These are phyloP conservation scores for Rehmannia glutinosa DNA, from an alignment of 257 asterid species.

Conservation along the genomic window DNA sequence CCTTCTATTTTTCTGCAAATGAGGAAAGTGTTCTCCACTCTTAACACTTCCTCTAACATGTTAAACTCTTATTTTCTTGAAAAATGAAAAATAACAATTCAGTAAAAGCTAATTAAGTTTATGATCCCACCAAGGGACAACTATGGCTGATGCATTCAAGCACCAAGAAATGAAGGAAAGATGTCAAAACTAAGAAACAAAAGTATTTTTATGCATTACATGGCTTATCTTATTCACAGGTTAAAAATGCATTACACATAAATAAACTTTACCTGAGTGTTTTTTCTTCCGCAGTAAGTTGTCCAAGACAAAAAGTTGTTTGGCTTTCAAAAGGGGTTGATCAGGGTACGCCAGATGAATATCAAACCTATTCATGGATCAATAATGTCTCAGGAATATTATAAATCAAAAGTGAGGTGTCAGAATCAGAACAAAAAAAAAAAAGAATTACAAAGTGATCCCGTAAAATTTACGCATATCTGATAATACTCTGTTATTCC, in stretches of 20 bases:
- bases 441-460: conserved; percentile 6
- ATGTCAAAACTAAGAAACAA: background rate
- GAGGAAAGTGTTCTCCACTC: too few relatives aligned
- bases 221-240: conserved; percentile 1
- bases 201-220: background rate
- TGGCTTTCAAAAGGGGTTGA: conserved; percentile 88
- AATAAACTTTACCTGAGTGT: conserved; percentile 47
- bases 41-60: background rate
- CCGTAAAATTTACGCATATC: background rate
- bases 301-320: conserved; percentile 77
- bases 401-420: conserved; percentile 16
- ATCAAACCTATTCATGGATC: too few relatives aligned
- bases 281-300: conserved; percentile 89
- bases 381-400: too few relatives aligned
- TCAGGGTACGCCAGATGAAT: conserved; percentile 61
- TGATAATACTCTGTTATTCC: background rate
- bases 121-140: background rate
- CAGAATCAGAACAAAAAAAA: conserved; percentile 13
- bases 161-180: background rate
- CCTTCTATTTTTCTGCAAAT: too few relatives aligned
- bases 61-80: background rate
- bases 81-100: background rate
- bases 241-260: background rate
- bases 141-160: background rate
- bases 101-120: too few relatives aligned